Base-by-base conservation (phyloP, 768 basidiomycete species). In the Phylloporus rhodoxanthus region DNA sequence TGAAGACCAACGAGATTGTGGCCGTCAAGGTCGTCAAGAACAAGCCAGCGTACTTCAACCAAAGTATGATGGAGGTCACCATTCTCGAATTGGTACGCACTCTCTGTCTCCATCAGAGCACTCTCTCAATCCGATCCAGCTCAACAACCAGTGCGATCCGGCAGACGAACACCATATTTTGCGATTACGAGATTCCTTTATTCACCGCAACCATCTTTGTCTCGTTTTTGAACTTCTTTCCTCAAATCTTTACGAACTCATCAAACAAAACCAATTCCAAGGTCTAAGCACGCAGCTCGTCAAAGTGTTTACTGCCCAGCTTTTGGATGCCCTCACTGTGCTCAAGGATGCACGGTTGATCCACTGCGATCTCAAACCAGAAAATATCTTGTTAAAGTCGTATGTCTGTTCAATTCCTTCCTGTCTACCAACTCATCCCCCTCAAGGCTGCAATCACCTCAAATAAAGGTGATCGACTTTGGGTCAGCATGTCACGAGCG, bases 1-100 rank as follows among this genome's bases (percentile, higher is more conserved):
- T 97, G 86, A 92, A 94, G 74, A 96, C 91, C 26, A 93, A 98
- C 69, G 95, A 97, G 66, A 91, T 98, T 47, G 92, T 96, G 38
- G 96, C 96, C 20, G 96, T 99, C 53, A 99, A 98, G 70, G 96
- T 99, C 8, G 92, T 99, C 57, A 99, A 99, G 75, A 99, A 99
- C 70, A 99, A 98, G 70, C 96, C 95, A 5, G 96, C 96, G 0
- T 99, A 99, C 73, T 93, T 96, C 70, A 97, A 98, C 65, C 96
- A 99, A 71, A 91, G 88, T 68, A 97, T 96, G 89, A 99, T 99
- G 96, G 96, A 99, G 70, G 95, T 98, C 23, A 96, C 93, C 1
- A 98, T 99, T 53, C 75, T 99, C 39, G 92, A 98, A 67, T 73
- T 98, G 71, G 94, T 94, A 48, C 53, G 89, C 78, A 7, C 17